phyloP scores from a whole-genome alignment of 345 rosid species.

The Theobroma cacao region DNA sequence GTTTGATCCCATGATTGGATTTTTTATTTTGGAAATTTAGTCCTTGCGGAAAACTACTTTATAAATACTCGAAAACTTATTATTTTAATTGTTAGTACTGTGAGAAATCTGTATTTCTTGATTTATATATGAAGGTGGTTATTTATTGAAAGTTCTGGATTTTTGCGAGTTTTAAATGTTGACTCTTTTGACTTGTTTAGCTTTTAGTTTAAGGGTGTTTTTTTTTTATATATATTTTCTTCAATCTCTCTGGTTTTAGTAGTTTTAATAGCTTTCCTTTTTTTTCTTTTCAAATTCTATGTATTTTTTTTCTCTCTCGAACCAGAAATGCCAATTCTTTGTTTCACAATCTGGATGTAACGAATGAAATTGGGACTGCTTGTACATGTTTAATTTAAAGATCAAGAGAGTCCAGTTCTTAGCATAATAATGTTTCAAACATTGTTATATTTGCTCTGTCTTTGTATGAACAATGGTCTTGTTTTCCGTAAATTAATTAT shows the following conservation, averaged over 20 bases:
- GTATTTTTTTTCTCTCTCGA: neutral
- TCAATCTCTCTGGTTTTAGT: neutral
- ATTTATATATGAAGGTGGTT: neutral
- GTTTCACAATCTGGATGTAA: neutral
- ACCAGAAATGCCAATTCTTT: neutral
- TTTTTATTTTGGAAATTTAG: neutral
- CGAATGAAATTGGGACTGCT: neutral
- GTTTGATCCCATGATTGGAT: neutral
- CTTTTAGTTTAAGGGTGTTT: neutral
- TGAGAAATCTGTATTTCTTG: neutral
- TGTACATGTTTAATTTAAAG: conserved; percentile 16
- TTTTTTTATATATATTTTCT: neutral
- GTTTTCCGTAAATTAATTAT: neutral
- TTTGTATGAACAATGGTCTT: neutral
- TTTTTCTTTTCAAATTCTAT: neutral
- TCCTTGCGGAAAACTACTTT: neutral
- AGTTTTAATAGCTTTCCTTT: neutral
- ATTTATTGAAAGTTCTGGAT: neutral
- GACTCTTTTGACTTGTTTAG: neutral
- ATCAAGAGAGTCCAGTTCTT: neutral
- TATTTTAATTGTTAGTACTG: neutral
- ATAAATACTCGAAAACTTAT: neutral
- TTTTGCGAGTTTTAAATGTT: neutral
- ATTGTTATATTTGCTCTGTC: neutral
- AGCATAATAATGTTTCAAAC: neutral